Base-by-base conservation (phyloP, 2,329 filamentous ascomycete species). In the Penicillium sp. region DNA sequence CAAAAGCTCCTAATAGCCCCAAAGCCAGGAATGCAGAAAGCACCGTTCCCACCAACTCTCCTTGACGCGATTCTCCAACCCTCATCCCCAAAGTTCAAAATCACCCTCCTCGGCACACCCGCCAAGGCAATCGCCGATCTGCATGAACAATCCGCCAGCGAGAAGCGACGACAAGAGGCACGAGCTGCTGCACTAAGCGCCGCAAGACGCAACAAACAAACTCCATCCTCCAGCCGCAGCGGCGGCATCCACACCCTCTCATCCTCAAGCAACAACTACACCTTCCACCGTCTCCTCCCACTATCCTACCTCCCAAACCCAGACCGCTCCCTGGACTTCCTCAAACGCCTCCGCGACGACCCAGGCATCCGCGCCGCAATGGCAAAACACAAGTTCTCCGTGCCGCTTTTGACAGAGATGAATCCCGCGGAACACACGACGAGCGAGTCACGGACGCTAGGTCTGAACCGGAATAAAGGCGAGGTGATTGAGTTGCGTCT, bases 321-420 rank as follows among this genome's bases (percentile, higher is more conserved):
- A 0, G 81, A 87, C 25, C 85, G 86, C 50, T 89, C 87, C 12
- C 80, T 86, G 5, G 77, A 81, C 0, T 90, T 93, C 64, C 82
- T 99, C 2, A 80, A 88, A 69, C 84, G 89, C 1, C 80, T 99
- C 4, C 86, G 86, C 60, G 82, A 87, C 57, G 94, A 99, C 71
- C 86, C 90, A 0, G 94, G 94, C 8, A 93, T 99, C 74, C 86
- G 86, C 60, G 80, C 87, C 1, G 82, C 86, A 1, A 99, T 99
- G 94, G 79, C 82, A 16, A 86, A 86, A 65, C 92, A 96, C 77
- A 83, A 86, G 60, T 97, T 96, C 77, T 84, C 82, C 21, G 94
- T 99, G 1, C 87, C 87, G 0, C 74, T 97, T 3, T 80, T 99
- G 27, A 97, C 92, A 0, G 94, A 99, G 75, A 97, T 99, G 93